Base-by-base conservation (phyloP, 345 rosid genomes). In the Pistacia atlantica region DNA sequence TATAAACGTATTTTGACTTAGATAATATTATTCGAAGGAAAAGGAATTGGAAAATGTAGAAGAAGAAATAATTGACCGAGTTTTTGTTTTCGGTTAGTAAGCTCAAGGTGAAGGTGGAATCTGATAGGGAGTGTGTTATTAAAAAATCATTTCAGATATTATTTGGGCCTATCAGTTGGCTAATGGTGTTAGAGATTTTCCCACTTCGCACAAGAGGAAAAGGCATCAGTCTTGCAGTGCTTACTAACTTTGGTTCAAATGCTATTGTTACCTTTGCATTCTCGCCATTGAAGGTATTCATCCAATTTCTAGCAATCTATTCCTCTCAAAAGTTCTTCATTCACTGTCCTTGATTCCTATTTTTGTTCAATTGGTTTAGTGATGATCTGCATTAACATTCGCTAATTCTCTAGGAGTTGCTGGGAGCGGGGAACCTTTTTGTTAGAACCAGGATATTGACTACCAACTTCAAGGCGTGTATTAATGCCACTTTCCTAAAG, bases 81-180 rank as follows among this genome's bases (percentile, higher is more conserved):
- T 54, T 60, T 51, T 31, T 25, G 49, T n/a, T 31, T 31, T 31
- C 49, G 3, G 42, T 63, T 59, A 33, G 12, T 57, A 18, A 38
- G 67, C 45, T 59, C 17, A 31, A 37, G 3, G 10, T 45, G 45
- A 57, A 65, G 14, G 69, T 63, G 65, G 74, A 72, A 71, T 63
- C 73, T 75, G 75, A 80, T 8, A 70, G 20, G 13, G 25, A 0
- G 17, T 71, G 25, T 68, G 73, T 59, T 79, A 63, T 67, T 55
- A 42, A 17, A 77, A 69, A 63, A 67, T 5, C 63, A 59, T 77
- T 73, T 79, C 86, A 93, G 99, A 84, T 96, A 75, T 96, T 97
- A 14, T 92, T 93, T 69, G 99, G 99, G 64, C 98, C 99, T n/a
- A 93, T 96, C 82, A 93, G 99, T 79, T 93, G 99, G 98, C 87